These are phyloP conservation scores for Penicillium sp. DNA, from an alignment of 2,329 filamentous ascomycete species.

Conservation along the genomic window DNA sequence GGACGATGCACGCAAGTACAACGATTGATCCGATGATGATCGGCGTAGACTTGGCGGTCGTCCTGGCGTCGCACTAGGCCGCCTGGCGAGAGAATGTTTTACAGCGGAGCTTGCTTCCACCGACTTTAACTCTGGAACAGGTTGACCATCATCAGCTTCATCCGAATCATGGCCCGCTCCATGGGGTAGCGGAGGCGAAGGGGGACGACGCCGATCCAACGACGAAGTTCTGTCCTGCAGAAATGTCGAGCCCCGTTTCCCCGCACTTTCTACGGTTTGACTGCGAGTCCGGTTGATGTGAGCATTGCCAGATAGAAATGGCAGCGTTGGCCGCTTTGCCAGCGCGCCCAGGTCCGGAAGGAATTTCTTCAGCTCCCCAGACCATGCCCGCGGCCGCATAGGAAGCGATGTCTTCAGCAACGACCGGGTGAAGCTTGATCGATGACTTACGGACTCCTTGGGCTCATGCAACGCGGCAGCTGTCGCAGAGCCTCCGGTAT, in stretches of 20 bases:
- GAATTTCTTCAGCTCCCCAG: conserved; percentile 39
- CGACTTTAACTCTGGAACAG: conserved; percentile 34
- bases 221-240: conserved; percentile 12
- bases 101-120: conserved; percentile 28
- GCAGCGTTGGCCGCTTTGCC: conserved; percentile 31
- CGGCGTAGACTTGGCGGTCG: conserved; percentile 50
- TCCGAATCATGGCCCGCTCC: conserved; percentile 17
- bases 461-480: background rate
- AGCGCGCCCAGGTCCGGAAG: conserved; percentile 36
- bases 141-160: conserved; percentile 27
- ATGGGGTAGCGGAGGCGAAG: conserved; percentile 8
- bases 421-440: conserved; percentile 36
- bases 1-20: conserved; percentile 71
- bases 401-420: conserved; percentile 36
- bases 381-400: conserved; percentile 36
- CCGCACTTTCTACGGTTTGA: conserved; percentile 18
- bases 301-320: conserved; percentile 28
- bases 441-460: conserved; percentile 19
- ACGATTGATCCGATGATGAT: conserved; percentile 73
- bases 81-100: conserved; percentile 34
- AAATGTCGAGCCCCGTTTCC: conserved; percentile 1
- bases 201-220: conserved; percentile 15
- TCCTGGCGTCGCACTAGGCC: conserved; percentile 28
- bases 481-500: conserved; percentile 11
- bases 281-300: conserved; percentile 32